These are phyloP conservation scores for Trichoderma harzianum DNA, from an alignment of 2,329 filamentous ascomycete species.

Conservation along the genomic window DNA sequence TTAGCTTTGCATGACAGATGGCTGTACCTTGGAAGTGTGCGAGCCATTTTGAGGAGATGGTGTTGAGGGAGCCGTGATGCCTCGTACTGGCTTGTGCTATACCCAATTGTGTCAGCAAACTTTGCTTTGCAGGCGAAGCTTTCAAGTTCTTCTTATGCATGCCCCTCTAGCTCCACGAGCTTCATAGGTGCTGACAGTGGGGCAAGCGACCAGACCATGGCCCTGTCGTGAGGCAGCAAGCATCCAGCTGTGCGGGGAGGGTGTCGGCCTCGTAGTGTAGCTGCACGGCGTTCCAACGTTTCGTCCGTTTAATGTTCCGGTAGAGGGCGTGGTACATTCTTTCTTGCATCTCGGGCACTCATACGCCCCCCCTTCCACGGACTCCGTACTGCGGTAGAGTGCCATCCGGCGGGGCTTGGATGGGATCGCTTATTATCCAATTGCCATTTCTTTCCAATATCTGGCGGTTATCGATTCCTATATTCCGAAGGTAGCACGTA, in stretches of 20 bases:
- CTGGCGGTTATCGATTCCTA: not conserved
- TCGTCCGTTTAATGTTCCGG: not conserved
- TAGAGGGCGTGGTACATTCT: not conserved
- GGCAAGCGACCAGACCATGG: not conserved
- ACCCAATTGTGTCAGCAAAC: not conserved
- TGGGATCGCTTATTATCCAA: not conserved
- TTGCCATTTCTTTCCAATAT: conserved; percentile 5
- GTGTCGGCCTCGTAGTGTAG: conserved; percentile 4
- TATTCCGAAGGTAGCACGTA: not conserved
- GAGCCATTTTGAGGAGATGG: not conserved
- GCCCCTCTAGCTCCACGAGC: conserved; percentile 11
- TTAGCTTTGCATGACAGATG: not conserved
- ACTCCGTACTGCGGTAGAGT: not conserved
- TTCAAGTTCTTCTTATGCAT: not conserved
- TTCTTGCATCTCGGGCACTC: not conserved
- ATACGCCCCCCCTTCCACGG: conserved; percentile 4
- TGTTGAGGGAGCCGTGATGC: not conserved
- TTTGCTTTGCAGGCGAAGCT: not conserved
- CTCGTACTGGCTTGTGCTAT: not conserved
- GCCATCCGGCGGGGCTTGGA: conserved; percentile 2
- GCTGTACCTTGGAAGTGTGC: not conserved
- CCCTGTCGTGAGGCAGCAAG: not conserved
- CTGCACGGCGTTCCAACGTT: not conserved
- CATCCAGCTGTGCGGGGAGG: conserved; percentile 5
- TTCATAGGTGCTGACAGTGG: not conserved